Base-by-base conservation (phyloP, 257 asterid genomes). In the Plantago elongata region DNA sequence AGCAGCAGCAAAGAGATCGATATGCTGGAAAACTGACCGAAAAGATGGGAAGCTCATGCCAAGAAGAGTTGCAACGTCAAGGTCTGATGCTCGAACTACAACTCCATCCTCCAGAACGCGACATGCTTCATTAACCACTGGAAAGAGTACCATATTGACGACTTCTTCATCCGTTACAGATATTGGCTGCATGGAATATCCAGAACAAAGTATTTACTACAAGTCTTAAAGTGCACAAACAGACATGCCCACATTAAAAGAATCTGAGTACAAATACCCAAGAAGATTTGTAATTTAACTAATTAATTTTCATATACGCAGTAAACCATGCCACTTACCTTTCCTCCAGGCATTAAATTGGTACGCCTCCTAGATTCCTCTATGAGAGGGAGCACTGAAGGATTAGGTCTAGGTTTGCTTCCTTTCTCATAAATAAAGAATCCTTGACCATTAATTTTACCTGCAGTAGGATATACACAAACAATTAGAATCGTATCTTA, bases 11-110 rank as follows among this genome's bases (percentile, higher is more conserved):
- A 6, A 13, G 38, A 18, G 45, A 60, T 5, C 8, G 9, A 16
- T 62, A 51, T 47, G 9, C 11, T 45, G n/a, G 63, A 61, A 13
- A 63, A 82, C 95, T 77, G 61, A 91, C 98, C 97, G 89, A 69
- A 81, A 92, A 59, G 95, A 75, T 48, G 99, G 99, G 76, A 89
- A 92, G 69, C 99, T 84, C 97, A 92, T 92, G 77, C 99, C 99
- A 73, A 86, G 97, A 70, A 86, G 75, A 51, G 99, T 86, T 46
- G 99, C 91, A 38, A 76, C 84, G 55, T 92, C 99, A 63, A 92
- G 96, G 74, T 92, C 99, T 29, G 97, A 89, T 51, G 99, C 96
- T 49, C 93, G 89, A 44, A 92, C 79, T 51, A 89, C 95, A 3
- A 92, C 54, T 46, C 95, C 95, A 45, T 92, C 96, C 59, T 86